A percentile compares a stretch with the other conserved stretches of the same genome.
Evolutionary conservation across 2,329 filamentous ascomycete species (phyloP).

Genomic region (Didymella lethalis): DNA sequence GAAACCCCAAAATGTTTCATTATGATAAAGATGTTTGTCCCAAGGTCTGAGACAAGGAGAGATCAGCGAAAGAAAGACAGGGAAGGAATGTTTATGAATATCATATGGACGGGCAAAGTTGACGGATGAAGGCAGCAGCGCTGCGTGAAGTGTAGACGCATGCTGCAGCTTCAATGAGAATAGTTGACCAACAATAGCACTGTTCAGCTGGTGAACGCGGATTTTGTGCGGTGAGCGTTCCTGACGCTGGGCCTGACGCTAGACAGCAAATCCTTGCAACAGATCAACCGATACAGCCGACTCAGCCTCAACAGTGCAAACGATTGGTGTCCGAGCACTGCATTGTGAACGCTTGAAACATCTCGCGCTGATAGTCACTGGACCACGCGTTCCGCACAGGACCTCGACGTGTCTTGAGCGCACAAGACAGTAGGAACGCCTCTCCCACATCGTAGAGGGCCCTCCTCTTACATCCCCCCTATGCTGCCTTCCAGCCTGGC

Average conservation of each 20-base stretch:
- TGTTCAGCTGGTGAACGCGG: constrained; percentile 18
- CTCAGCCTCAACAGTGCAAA: constrained; percentile 11
- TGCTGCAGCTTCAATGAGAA: constrained; percentile 8
- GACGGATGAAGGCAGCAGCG: constrained; percentile 8
- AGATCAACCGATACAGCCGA: constrained; percentile 11
- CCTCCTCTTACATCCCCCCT: not conserved
- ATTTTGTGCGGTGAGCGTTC: constrained; percentile 14
- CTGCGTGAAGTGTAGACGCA: constrained; percentile 7
- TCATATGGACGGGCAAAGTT: constrained; percentile 3
- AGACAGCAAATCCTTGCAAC: constrained; percentile 15
- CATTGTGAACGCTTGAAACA: not conserved
- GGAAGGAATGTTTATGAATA: constrained; percentile 1
- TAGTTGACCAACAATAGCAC: constrained; percentile 16
- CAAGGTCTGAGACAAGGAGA: not conserved
- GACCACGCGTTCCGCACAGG: not conserved
- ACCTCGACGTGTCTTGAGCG: not conserved
- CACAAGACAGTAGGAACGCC: not conserved
- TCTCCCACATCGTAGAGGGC: not conserved
- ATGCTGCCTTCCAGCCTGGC: not conserved
- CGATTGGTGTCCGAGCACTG: not conserved
- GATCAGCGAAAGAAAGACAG: not conserved
- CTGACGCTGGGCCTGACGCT: constrained; percentile 9
- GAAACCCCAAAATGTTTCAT: constrained; percentile 16
- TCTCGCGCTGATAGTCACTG: not conserved
- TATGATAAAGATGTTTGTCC: constrained; percentile 2